Base-by-base conservation (phyloP, 2,329 filamentous ascomycete species). In the Samsoniella hepiali region DNA sequence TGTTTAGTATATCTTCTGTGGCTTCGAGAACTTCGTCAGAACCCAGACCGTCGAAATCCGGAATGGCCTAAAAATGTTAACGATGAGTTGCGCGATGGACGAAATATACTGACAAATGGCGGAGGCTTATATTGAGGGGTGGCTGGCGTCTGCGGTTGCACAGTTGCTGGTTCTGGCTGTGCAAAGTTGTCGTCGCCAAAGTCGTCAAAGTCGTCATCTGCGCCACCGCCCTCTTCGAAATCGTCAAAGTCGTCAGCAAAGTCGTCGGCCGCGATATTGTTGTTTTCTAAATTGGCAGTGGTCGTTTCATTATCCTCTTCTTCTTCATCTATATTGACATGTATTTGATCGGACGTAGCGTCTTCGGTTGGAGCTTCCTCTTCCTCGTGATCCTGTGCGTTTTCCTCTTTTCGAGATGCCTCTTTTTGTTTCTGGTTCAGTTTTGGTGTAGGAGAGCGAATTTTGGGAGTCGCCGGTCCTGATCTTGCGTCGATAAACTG, bases 151-250 rank as follows among this genome's bases (percentile, higher is more conserved):
- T 70, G 69, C 6, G 69, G 59, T 32, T 69, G 67, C 27, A 70
- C 65, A 42, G 72, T 44, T 54, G 49, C 65, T 22, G 72, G 66
- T 36, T 68, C 50, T 55, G 72, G 63, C 47, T 85, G 79, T 70
- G 91, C 84, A 72, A 91, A 91, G 44, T 82, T 87, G 68, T 88
- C 89, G 71, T 90, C 89, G 71, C 90, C 88, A 75, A 91, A 92
- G 70, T 91, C 88, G 70, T 86, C 85, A 76, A 88, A 88, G 69
- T 84, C 84, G 32, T 79, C 80, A 53, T 79, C 79, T 8, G 78
- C 81, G 67, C 80, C 80, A 63, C 80, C 82, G 56, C 83, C 84
- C 69, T 87, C 84, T 69, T 86, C 83, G 67, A 88, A 87, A 66
- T 86, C 84, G 72, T 88, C 84, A 74, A 85, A 83, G 65, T 87